phyloP scores from a whole-genome alignment of 331 rosid genomes.

The Cydonia oblonga region DNA sequence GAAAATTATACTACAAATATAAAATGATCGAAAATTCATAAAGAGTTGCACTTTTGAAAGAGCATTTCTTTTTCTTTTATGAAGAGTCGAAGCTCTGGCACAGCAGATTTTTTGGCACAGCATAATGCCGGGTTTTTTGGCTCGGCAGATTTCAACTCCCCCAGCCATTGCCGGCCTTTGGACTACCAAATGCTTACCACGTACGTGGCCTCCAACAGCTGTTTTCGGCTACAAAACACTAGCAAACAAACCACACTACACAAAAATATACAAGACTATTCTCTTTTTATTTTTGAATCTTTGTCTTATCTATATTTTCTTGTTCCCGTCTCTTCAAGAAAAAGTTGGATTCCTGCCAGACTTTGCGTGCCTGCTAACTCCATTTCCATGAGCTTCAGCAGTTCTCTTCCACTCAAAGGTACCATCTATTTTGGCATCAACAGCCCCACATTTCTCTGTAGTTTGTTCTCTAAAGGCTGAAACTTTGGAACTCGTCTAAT shows the following conservation, averaged over 20 bases:
- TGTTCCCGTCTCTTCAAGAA: neutral
- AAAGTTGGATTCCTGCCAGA: neutral
- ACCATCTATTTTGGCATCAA: neutral
- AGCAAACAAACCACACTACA: neutral
- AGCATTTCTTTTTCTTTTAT: too few species aligned
- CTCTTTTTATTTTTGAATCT: neutral
- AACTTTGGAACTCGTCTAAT: neutral
- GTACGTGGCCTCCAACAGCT: neutral
- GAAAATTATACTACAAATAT: too few species aligned
- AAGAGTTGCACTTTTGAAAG: fast-evolving
- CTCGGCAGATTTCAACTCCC: too few species aligned
- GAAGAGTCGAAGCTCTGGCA: too few species aligned
- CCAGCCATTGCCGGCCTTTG: neutral
- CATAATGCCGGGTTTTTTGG: too few species aligned
- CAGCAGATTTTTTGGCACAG: too few species aligned
- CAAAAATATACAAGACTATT: neutral
- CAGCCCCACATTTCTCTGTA: neutral
- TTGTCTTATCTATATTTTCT: neutral
- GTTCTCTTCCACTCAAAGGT: neutral
- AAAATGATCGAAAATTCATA: too few species aligned
- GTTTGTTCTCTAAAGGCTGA: neutral
- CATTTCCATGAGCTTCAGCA: neutral
- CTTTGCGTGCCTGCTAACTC: neutral
- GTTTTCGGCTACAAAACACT: neutral
- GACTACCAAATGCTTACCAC: neutral